A percentile compares a stretch with the other conserved stretches of the same genome.
phyloP scores from a whole-genome alignment of 345 rosid genomes.

The Eucalyptus marginata region DNA sequence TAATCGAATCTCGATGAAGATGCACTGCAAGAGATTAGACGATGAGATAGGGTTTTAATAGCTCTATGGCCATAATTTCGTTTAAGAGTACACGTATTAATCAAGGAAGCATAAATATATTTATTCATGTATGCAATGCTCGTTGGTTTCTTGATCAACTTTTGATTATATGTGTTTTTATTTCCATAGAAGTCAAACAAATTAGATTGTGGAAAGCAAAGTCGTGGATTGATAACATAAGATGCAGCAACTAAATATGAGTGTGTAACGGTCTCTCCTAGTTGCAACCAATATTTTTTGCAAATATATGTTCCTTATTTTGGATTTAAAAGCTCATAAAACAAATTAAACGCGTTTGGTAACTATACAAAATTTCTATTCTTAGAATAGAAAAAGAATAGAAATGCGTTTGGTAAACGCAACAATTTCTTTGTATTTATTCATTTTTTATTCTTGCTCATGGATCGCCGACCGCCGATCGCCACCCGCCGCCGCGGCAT shows the following conservation, averaged over 20 bases:
- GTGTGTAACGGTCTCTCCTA: too few relatives aligned
- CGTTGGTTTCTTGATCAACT: not conserved
- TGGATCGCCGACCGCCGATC: too few relatives aligned
- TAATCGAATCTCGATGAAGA: not conserved
- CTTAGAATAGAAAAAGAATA: too few relatives aligned
- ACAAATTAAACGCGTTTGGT: too few relatives aligned
- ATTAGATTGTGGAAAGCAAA: not conserved
- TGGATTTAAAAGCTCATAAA: too few relatives aligned
- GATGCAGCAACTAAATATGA: not conserved
- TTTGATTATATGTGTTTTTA: not conserved
- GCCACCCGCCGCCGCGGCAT: too few relatives aligned
- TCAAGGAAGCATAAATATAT: not conserved
- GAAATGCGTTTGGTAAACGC: too few relatives aligned
- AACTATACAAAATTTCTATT: too few relatives aligned
- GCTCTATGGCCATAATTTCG: not conserved
- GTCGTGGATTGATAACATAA: not conserved
- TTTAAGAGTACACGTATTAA: not conserved
- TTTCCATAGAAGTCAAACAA: not conserved
- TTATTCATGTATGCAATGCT: not conserved
- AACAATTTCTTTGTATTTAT: too few relatives aligned
- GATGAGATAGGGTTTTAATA: not conserved
- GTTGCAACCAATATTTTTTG: too few relatives aligned
- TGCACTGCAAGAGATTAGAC: not conserved
- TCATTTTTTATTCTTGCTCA: too few relatives aligned
- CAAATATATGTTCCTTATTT: too few relatives aligned